phyloP scores from a whole-genome alignment of 768 basidiomycete species.

The Cystobasidium ongulense region DNA sequence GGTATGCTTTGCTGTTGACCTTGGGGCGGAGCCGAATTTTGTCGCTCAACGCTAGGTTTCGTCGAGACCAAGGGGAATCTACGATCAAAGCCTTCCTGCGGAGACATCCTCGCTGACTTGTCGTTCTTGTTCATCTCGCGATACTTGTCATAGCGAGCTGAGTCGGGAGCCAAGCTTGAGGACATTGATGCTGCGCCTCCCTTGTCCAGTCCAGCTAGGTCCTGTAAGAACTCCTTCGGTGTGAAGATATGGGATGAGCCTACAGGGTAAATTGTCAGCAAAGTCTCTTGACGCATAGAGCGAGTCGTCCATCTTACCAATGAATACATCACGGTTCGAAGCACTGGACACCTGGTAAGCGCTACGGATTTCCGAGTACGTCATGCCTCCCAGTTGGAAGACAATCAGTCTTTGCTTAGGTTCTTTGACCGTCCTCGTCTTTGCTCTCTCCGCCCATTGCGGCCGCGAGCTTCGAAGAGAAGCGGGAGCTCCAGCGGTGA shows the following conservation, averaged over 20 bases:
- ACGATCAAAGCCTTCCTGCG: slow-evolving; percentile 22
- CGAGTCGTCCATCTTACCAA: slow-evolving; percentile 56
- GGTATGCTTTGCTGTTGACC: background rate
- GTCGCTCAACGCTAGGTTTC: slow-evolving; percentile 9
- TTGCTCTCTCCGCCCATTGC: slow-evolving; percentile 36
- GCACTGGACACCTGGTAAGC: slow-evolving; percentile 65
- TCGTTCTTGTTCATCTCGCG: slow-evolving; percentile 21
- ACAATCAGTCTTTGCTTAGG: slow-evolving; percentile 65
- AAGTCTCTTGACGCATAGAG: background rate
- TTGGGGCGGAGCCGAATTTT: background rate
- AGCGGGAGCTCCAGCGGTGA: slow-evolving; percentile 45
- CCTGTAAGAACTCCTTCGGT: slow-evolving; percentile 73
- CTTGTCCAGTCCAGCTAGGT: slow-evolving; percentile 75
- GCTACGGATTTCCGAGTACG: slow-evolving; percentile 87
- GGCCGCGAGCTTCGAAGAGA: slow-evolving; percentile 64
- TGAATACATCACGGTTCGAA: slow-evolving; percentile 72
- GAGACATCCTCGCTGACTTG: background rate
- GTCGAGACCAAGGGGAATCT: slow-evolving; percentile 23
- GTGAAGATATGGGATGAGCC: slow-evolving; percentile 84
- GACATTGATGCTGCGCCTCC: slow-evolving; percentile 40
- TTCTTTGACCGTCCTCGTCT: slow-evolving; percentile 50
- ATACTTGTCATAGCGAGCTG: slow-evolving; percentile 27
- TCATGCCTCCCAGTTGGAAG: slow-evolving; percentile 90
- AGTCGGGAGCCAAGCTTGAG: slow-evolving; percentile 8
- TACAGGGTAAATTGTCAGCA: background rate